A percentile compares a stretch with the other conserved stretches of the same genome.
Conservation (phyloP, 192 early-diverging fungal genomes). For the Mortierella hygrophila region DNA sequence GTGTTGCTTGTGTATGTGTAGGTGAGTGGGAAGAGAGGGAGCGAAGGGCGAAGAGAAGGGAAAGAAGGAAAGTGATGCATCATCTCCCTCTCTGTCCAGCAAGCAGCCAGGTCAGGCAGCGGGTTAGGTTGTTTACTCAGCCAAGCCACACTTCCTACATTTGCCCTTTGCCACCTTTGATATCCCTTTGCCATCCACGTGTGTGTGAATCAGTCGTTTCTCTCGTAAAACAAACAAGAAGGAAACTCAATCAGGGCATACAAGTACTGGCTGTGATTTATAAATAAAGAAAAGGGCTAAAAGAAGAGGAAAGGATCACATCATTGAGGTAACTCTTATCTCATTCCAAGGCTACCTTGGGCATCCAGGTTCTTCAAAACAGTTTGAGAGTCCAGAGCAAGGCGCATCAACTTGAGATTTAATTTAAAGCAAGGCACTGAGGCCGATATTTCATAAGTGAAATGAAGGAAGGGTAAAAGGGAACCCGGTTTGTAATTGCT, state of each 20-base stretch:
- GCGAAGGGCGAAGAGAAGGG: background rate
- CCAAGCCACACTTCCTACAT: background rate
- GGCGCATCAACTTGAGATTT: conserved; percentile 17
- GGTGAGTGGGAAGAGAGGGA: background rate
- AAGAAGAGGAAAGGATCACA: background rate
- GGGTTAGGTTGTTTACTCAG: background rate
- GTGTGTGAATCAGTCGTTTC: background rate
- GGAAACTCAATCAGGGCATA: background rate
- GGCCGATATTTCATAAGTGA: background rate
- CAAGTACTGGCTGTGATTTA: background rate
- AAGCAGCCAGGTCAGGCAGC: background rate
- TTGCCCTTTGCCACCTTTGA: background rate
- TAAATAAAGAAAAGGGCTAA: background rate
- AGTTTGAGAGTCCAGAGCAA: conserved; percentile 1
- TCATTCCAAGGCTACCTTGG: background rate
- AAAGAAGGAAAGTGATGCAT: background rate
- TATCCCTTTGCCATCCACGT: background rate
- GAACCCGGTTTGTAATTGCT: background rate
- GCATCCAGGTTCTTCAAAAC: background rate
- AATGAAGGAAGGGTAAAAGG: no score
- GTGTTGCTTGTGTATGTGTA: background rate
- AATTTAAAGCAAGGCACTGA: background rate
- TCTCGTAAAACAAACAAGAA: background rate
- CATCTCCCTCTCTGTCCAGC: background rate
- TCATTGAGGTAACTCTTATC: background rate